Evolutionary conservation across 805 yeast species (phyloP).

Genomic region (Trichomonascus vanleenenianus): DNA sequence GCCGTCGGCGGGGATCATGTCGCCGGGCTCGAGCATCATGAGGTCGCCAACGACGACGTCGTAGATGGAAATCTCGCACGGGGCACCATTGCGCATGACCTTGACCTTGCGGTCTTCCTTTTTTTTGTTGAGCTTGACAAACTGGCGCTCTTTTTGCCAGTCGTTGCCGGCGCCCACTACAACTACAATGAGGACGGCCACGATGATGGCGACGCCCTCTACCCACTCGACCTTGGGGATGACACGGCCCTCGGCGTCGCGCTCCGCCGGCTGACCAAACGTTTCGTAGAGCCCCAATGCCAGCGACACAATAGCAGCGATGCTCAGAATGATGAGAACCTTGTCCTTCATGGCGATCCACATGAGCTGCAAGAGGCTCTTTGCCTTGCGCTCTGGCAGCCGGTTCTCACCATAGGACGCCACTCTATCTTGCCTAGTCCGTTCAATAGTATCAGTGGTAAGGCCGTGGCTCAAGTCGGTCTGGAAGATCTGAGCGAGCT

Average conservation of each 20-base stretch:
- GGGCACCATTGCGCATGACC: constrained; percentile 66
- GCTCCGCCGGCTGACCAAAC: constrained; percentile 71
- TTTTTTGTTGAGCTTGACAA: constrained; percentile 77
- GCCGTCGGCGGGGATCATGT: constrained; percentile 84
- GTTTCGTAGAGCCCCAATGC: constrained; percentile 90
- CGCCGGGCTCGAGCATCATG: constrained; percentile 82
- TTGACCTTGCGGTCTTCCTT: constrained; percentile 77
- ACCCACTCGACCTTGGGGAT: constrained; percentile 94
- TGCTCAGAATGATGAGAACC: constrained; percentile 70
- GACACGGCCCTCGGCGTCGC: constrained; percentile 69
- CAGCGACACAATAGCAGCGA: constrained; percentile 84
- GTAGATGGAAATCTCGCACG: constrained; percentile 58
- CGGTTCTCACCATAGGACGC: constrained; percentile 56
- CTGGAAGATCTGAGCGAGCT: constrained; percentile 24
- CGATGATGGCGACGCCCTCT: constrained; percentile 95
- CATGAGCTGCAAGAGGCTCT: constrained; percentile 59
- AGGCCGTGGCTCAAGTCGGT: constrained; percentile 28
- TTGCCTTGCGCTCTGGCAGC: constrained; percentile 65
- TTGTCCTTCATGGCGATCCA: constrained; percentile 86
- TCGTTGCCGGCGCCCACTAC: constrained; percentile 93
- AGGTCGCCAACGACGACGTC: constrained; percentile 84
- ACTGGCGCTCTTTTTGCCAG: constrained; percentile 92
- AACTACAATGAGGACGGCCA: constrained; percentile 85
- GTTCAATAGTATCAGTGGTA: constrained; percentile 16
- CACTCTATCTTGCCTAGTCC: constrained; percentile 14